Evolutionary conservation across 1,284 basidiomycete genomes (phyloP).

Genomic region (Flammula alnicola): DNA sequence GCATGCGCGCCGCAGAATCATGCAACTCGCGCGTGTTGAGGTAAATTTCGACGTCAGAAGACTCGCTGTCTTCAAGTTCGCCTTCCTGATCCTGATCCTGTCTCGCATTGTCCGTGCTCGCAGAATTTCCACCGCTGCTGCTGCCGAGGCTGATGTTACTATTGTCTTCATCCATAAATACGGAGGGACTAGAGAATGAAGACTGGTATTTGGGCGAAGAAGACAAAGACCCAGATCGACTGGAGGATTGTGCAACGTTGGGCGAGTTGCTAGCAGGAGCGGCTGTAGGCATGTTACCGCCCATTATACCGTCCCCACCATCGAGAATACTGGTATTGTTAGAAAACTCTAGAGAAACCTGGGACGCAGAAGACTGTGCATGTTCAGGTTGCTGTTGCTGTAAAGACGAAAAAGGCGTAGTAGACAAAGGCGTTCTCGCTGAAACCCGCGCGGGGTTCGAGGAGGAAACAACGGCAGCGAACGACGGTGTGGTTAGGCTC

Average conservation of each 20-base stretch:
- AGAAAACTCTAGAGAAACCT: conserved; percentile 3
- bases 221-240: not conserved
- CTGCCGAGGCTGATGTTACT: not conserved
- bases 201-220: conserved; percentile 1
- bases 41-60: conserved; percentile 39
- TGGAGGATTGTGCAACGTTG: no score
- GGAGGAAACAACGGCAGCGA: conserved; percentile 23
- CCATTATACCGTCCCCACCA: not conserved
- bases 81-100: conserved; percentile 21
- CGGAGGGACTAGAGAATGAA: not conserved
- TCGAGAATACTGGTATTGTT: not conserved
- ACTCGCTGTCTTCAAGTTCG: conserved; percentile 29
- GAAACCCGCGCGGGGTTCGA: conserved; percentile 7
- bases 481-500: conserved; percentile 19
- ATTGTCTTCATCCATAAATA: not conserved
- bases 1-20: conserved; percentile 28
- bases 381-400: conserved; percentile 25
- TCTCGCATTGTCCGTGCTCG: conserved; percentile 7
- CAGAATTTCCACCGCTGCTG: not conserved
- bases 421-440: conserved; percentile 18
- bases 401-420: conserved; percentile 12
- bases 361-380: conserved; percentile 16
- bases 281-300: not conserved
- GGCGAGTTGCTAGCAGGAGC: no score
- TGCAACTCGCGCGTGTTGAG: conserved; percentile 34